Percentiles rank a stretch among this genome's conserved stretches.
phyloP scores from a whole-genome alignment of 495 filamentous ascomycete species.

The Evernia prunastri region DNA sequence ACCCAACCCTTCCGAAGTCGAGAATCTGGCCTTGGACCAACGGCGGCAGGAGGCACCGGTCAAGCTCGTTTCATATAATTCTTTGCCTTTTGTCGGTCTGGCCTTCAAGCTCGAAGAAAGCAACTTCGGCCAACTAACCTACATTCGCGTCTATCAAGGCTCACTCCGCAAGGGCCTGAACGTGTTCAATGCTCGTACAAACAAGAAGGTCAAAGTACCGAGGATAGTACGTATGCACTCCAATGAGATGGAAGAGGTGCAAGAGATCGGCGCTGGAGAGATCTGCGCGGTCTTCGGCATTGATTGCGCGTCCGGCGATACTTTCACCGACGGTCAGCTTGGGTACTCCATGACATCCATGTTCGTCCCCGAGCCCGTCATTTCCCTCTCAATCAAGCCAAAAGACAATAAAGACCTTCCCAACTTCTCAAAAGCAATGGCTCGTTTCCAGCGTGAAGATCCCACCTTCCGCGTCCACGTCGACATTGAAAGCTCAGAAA shows the following conservation, averaged over 20 bases:
- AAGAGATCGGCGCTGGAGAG: constrained; percentile 87
- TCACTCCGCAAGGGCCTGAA: constrained; percentile 78
- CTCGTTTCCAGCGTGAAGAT: constrained; percentile 97
- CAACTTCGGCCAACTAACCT: constrained; percentile 97
- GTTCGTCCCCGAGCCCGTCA: constrained; percentile 98
- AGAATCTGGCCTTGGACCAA: constrained; percentile 83
- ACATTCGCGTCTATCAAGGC: constrained; percentile 98
- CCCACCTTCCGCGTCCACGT: constrained; percentile 95
- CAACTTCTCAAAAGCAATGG: constrained; percentile 98
- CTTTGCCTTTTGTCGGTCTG: constrained; percentile 86
- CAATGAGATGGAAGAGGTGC: constrained; percentile 97
- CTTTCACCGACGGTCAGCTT: constrained; percentile 92
- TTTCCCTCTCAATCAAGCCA: constrained; percentile 93
- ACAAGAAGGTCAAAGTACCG: constrained; percentile 95
- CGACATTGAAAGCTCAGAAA: constrained; percentile 85
- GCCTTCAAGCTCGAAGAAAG: constrained; percentile 99
- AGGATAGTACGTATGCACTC: constrained; percentile 99
- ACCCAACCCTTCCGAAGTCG: constrained; percentile 85
- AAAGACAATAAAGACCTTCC: constrained; percentile 87
- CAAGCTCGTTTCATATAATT: constrained; percentile 85
- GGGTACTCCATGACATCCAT: constrained; percentile 97
- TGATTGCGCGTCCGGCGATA: constrained; percentile 96
- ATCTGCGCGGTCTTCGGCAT: constrained; percentile 98
- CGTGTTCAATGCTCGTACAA: constrained; percentile 86
- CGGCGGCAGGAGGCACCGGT: constrained; percentile 70